These are phyloP conservation scores for Geosmithia putterillii DNA, from an alignment of 2,329 filamentous ascomycete genomes.

Conservation along the genomic window DNA sequence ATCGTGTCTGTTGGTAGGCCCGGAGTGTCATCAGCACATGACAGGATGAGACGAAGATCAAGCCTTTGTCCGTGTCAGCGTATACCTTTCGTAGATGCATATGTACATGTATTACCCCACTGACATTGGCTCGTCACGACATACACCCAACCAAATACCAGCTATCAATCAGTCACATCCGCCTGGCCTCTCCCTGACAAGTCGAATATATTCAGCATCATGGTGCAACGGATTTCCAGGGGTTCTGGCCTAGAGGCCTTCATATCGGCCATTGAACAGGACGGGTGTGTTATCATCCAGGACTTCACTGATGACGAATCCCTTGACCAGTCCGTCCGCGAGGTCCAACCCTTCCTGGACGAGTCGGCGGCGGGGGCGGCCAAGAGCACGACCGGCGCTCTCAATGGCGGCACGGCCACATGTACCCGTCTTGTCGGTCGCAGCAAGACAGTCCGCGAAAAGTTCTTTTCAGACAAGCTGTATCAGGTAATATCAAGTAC, in stretches of 20 bases:
- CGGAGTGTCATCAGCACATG: too few species aligned
- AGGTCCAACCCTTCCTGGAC: conserved; percentile 7
- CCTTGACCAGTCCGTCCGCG: conserved; percentile 3
- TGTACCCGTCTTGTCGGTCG: conserved; percentile 19
- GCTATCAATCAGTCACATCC: not conserved
- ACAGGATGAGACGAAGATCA: too few species aligned
- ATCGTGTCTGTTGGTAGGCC: too few species aligned
- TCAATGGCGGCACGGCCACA: conserved; percentile 19
- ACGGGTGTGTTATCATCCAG: conserved; percentile 6
- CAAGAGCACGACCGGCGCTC: conserved; percentile 4
- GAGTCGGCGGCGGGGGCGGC: conserved; percentile 4
- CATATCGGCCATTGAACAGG: conserved; percentile 5
- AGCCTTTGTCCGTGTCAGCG: too few species aligned
- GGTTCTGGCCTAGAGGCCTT: conserved; percentile 5
- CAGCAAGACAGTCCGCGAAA: conserved; percentile 20
- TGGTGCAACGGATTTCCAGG: conserved; percentile 6
- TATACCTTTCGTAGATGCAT: too few species aligned
- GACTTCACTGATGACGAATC: conserved; percentile 6
- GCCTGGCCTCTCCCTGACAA: too few species aligned
- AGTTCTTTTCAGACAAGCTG: conserved; percentile 18
- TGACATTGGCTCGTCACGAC: too few species aligned
- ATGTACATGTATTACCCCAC: too few species aligned
- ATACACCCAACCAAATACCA: not conserved
- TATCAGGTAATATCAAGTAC: conserved; percentile 12
- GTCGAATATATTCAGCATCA: not conserved